phyloP scores from a whole-genome alignment of 2,329 filamentous ascomycete species.

The Ophiocordyceps unilateralis region DNA sequence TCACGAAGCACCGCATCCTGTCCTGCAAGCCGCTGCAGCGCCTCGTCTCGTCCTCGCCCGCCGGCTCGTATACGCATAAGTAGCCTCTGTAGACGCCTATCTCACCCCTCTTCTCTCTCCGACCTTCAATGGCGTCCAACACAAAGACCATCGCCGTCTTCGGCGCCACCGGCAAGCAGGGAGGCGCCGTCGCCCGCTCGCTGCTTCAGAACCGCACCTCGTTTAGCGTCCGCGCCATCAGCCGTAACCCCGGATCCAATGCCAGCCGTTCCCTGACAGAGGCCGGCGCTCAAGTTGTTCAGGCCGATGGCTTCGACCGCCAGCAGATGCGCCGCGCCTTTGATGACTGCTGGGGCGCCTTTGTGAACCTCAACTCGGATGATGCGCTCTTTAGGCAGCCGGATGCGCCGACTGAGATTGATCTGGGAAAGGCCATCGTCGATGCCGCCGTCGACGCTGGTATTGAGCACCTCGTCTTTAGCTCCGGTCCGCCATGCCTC shows the following conservation, averaged over 20 bases:
- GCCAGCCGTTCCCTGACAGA: background rate
- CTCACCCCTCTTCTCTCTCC: background rate
- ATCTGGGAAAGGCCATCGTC: constrained; percentile 11
- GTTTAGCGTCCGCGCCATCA: background rate
- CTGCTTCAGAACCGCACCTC: background rate
- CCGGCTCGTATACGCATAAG: too few relatives aligned
- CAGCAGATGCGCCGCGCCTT: constrained; percentile 2
- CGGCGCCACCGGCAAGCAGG: constrained; percentile 1
- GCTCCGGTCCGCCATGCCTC: constrained; percentile 4
- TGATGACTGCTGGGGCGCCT: constrained; percentile 4
- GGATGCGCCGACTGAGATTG: constrained; percentile 10
- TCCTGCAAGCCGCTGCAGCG: too few relatives aligned
- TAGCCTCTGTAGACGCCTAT: background rate
- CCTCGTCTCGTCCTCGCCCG: too few relatives aligned
- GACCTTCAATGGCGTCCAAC: background rate
- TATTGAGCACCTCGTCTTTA: constrained; percentile 12
- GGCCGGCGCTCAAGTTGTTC: background rate
- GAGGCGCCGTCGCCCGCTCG: background rate
- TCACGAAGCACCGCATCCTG: too few relatives aligned
- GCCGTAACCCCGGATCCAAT: background rate
- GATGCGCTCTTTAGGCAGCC: constrained; percentile 3
- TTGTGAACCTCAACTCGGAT: constrained; percentile 7
- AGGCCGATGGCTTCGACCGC: background rate
- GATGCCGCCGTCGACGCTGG: constrained; percentile 9
- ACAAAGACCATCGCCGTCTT: background rate